Evolutionary conservation across 352 stramenopile genomes (phyloP), one percentile per base, ranked within the genome.

Genomic region (Globisporangium lucens): DNA sequence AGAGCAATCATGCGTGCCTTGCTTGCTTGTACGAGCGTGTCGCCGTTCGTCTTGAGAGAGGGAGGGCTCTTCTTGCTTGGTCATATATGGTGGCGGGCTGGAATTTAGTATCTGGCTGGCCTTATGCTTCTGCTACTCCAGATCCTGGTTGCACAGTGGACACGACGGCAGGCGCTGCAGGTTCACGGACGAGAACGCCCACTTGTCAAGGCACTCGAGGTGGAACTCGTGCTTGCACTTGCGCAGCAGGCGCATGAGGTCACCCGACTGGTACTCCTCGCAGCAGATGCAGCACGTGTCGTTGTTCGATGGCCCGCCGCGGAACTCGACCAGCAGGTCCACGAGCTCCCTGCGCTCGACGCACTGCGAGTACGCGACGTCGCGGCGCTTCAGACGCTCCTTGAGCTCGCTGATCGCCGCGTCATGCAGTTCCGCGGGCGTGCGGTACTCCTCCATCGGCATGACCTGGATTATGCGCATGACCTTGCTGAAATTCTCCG

Each of bases 141-240:
- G 76, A 2, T 61, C 69, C 76, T 95, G 87, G 65, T 94, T 95
- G 65, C 89, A 96, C 22, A 96, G 76, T 57, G 89, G 89, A 57
- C 89, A 96, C 7, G 78, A 87, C 51, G 89, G 89, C 62, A 75
- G 73, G 49, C 85, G 82, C 56, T 89, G 77, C 36, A 82, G 80
- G 65, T 79, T 89, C 60, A 89, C 85, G 0, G 83, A 89, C 15
- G 87, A 91, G 71, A 93, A 90, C 13, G 87, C 86, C 89, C 89
- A 96, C 70, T 92, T 91, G 75, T 96, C 89, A 52, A 96, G 76
- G 75, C 89, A 96, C 72, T 96, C 89, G 53, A 96, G 71, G 61
- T 96, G 89, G 69, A 94, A 96, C 72, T 93, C 85, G 77, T 96
- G 89, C 66, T 93, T 92, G 73, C 89, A 96, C 68, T 82, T 89